These are phyloP conservation scores for Silene conica DNA, from an alignment of 148 eudicot genomes.

Conservation along the genomic window DNA sequence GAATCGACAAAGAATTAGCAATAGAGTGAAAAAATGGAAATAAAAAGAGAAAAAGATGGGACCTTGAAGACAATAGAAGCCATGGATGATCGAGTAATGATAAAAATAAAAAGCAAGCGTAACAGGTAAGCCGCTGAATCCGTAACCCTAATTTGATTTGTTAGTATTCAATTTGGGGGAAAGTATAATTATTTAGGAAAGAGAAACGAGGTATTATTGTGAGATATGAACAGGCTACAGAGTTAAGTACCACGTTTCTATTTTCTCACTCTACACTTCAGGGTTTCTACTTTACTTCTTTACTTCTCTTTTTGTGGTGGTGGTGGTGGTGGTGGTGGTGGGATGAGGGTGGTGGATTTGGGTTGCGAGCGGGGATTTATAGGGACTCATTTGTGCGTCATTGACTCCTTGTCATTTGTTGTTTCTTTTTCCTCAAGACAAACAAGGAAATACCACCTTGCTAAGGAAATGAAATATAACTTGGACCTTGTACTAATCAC, in stretches of 20 bases:
- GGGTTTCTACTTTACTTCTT: no score
- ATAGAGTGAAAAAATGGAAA: not conserved
- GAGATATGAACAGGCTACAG: no score
- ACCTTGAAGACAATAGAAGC: constrained; percentile 69
- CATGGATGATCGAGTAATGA: constrained; percentile 27
- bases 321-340: not conserved
- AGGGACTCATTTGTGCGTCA: not conserved
- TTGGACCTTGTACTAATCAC: no score
- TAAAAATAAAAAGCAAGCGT: constrained; percentile 3
- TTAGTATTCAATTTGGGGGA: not conserved
- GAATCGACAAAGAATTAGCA: not conserved
- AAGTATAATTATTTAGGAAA: not conserved
- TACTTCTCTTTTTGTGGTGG: no score
- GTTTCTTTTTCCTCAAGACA: constrained; percentile 10
- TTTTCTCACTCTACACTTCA: not conserved
- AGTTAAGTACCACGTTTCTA: not conserved
- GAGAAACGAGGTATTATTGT: not conserved
- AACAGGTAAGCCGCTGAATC: constrained; percentile 4
- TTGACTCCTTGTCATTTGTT: not conserved
- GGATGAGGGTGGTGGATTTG: not conserved
- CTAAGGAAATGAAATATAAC: not conserved
- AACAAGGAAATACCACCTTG: not conserved
- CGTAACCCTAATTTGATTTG: not conserved
- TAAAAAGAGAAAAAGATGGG: not conserved
- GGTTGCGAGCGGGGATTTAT: not conserved